A percentile compares a stretch with the other conserved stretches of the same genome.
Conservation (phyloP, 2,329 filamentous ascomycete species). For the Pseudogymnoascus destructans region DNA sequence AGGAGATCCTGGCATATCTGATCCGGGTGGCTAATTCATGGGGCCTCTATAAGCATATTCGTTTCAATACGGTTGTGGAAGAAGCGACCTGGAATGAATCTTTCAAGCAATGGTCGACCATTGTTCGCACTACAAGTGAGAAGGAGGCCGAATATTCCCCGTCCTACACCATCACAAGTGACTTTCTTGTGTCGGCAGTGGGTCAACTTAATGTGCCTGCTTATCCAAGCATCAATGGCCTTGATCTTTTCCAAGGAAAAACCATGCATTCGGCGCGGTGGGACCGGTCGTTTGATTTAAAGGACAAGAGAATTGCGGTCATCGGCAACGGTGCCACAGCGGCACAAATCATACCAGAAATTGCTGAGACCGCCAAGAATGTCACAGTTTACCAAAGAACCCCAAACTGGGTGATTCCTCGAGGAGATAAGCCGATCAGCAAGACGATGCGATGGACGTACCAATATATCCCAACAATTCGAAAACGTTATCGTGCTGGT, state of each 20-base stretch:
- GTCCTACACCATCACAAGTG: slow-evolving; percentile 38
- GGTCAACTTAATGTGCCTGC: slow-evolving; percentile 12
- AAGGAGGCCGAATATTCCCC: slow-evolving; percentile 10
- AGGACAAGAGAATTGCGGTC: slow-evolving; percentile 39
- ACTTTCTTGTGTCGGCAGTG: slow-evolving; percentile 42
- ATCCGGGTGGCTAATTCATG: slow-evolving; percentile 36
- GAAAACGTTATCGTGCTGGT: slow-evolving; percentile 36
- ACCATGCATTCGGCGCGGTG: slow-evolving; percentile 37
- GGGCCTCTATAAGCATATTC: not conserved
- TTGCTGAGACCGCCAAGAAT: slow-evolving; percentile 35
- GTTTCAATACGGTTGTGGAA: slow-evolving; percentile 10
- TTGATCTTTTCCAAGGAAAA: slow-evolving; percentile 19
- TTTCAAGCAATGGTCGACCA: slow-evolving; percentile 3
- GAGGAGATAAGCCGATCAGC: slow-evolving; percentile 35
- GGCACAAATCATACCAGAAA: slow-evolving; percentile 44
- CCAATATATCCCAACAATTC: slow-evolving; percentile 36
- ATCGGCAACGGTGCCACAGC: slow-evolving; percentile 45
- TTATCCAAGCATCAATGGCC: slow-evolving; percentile 19
- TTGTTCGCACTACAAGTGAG: not conserved
- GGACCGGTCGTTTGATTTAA: slow-evolving; percentile 38
- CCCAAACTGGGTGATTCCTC: slow-evolving; percentile 45
- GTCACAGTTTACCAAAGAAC: slow-evolving; percentile 44
- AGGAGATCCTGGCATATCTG: slow-evolving; percentile 45
- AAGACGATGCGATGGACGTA: slow-evolving; percentile 13
- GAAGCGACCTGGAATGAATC: slow-evolving; percentile 9